phyloP scores from a whole-genome alignment of 805 yeast genomes.

The Saturnispora ahearnii region DNA sequence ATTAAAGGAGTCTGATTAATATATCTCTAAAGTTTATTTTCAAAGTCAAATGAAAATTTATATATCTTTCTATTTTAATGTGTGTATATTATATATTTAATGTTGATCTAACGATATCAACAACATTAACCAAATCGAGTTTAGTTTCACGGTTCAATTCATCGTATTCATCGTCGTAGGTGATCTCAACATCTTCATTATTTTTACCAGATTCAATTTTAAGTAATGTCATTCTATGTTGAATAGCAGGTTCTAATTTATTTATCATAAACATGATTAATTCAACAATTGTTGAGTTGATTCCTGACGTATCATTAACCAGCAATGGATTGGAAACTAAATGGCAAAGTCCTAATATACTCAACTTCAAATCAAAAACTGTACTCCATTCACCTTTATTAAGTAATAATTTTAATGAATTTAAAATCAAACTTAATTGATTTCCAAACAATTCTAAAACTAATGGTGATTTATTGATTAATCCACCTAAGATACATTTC shows the following conservation, averaged over 20 bases:
- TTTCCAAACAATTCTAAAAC: conserved; percentile 5
- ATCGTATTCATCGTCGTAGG: conserved; percentile 22
- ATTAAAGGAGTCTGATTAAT: conserved; percentile 17
- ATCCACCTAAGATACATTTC: conserved; percentile 9
- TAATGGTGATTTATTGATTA: conserved; percentile 6
- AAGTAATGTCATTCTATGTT: conserved; percentile 36
- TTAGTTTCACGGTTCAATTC: conserved; percentile 26
- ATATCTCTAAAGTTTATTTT: background rate
- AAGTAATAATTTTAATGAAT: conserved; percentile 4
- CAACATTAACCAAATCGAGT: conserved; percentile 26
- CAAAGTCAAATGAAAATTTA: background rate
- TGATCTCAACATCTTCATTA: conserved; percentile 16
- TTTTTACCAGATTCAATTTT: conserved; percentile 24
- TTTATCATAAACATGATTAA: conserved; percentile 26
- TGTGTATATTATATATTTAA: conserved; percentile 13
- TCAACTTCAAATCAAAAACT: conserved; percentile 47
- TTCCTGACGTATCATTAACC: background rate
- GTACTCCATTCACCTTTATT: conserved; percentile 24
- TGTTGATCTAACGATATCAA: conserved; percentile 24
- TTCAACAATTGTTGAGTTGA: conserved; percentile 26
- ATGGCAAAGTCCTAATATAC: conserved; percentile 37
- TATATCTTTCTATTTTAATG: background rate
- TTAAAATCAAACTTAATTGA: conserved; percentile 6
- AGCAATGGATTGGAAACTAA: conserved; percentile 21
- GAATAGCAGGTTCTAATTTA: conserved; percentile 36